phyloP scores from a whole-genome alignment of 2,329 filamentous ascomycete species.

The Fusarium marasasianum region DNA sequence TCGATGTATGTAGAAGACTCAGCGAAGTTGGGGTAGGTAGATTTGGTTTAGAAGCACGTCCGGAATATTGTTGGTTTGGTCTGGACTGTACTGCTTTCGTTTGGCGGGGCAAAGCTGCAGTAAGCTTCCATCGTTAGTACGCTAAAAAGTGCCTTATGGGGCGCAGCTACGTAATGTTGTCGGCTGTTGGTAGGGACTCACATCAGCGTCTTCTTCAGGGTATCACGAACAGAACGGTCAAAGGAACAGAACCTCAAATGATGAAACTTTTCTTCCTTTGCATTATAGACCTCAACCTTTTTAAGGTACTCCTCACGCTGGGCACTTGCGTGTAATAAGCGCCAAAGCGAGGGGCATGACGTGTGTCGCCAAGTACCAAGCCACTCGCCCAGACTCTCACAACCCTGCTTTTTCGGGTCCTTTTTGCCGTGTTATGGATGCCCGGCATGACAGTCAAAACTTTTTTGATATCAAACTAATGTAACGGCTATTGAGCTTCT shows the following conservation, averaged over 20 bases:
- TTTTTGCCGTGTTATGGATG: conserved; percentile 33
- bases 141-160: conserved; percentile 4
- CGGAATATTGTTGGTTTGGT: conserved; percentile 9
- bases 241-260: neutral
- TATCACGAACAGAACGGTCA: conserved; percentile 12
- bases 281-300: conserved; percentile 7
- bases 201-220: neutral
- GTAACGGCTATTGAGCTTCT: neutral
- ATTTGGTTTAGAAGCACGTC: conserved; percentile 14
- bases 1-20: conserved; percentile 7
- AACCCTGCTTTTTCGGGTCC: conserved; percentile 43
- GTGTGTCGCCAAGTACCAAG: conserved; percentile 46
- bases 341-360: conserved; percentile 44
- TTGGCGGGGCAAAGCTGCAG: conserved; percentile 39
- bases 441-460: conserved; percentile 11
- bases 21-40: conserved; percentile 12
- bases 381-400: conserved; percentile 42
- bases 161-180: conserved; percentile 29
- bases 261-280: neutral
- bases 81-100: neutral
- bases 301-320: conserved; percentile 13
- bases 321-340: conserved; percentile 31
- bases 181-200: neutral
- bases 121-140: conserved; percentile 18
- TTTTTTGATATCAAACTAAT: neutral